Conservation (phyloP, 495 filamentous ascomycete species). For the Ramalina intermedia region DNA sequence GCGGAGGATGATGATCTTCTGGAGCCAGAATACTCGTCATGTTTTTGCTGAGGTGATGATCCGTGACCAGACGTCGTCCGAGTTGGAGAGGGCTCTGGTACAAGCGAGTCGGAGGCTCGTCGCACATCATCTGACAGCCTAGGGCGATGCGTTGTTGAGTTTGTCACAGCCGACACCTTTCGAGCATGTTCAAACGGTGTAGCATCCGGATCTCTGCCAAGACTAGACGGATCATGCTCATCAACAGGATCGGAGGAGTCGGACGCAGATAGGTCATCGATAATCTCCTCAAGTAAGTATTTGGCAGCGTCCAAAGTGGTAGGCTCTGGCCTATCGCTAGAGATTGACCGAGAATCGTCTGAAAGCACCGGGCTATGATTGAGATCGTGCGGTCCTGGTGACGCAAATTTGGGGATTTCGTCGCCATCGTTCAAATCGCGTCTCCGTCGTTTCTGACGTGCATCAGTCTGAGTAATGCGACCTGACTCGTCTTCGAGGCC, state of each 20-base stretch:
- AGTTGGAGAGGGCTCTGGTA: too few species aligned
- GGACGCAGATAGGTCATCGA: conserved; percentile 16
- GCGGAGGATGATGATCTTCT: too few species aligned
- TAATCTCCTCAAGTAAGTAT: conserved; percentile 11
- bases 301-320: conserved; percentile 10
- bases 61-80: too few species aligned
- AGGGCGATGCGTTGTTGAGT: too few species aligned
- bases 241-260: conserved; percentile 5
- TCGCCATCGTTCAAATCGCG: conserved; percentile 45
- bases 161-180: too few species aligned
- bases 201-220: too few species aligned
- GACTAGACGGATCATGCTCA: too few species aligned
- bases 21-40: too few species aligned
- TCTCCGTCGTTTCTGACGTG: conserved; percentile 59
- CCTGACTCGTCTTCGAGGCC: conserved; percentile 27
- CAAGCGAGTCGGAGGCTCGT: too few species aligned
- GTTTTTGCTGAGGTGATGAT: too few species aligned
- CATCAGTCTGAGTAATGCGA: conserved; percentile 36
- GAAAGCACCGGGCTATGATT: not conserved
- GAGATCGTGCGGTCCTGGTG: conserved; percentile 24
- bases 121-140: too few species aligned
- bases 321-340: not conserved
- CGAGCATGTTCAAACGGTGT: too few species aligned
- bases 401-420: conserved; percentile 56
- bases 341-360: not conserved